These are phyloP conservation scores for Claviceps spartinae DNA, from an alignment of 2,329 filamentous ascomycete species.

Conservation along the genomic window DNA sequence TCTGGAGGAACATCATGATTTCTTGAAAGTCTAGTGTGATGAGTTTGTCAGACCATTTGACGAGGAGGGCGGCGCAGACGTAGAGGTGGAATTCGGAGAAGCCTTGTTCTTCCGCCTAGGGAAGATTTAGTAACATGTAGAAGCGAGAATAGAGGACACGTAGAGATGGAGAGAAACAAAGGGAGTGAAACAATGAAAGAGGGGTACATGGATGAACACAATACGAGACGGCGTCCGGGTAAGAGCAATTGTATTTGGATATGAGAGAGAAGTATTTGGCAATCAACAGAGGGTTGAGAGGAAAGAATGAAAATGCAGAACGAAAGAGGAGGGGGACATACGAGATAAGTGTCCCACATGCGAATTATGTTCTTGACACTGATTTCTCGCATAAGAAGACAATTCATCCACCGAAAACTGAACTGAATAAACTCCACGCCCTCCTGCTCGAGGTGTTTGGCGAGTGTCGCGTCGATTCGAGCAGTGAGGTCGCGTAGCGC, in stretches of 20 bases:
- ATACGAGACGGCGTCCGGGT: no score
- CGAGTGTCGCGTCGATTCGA: constrained; percentile 70
- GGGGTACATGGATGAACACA: background rate
- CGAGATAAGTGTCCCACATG: constrained; percentile 99
- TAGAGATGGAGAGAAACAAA: background rate
- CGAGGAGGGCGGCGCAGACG: constrained; percentile 91
- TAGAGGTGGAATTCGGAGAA: constrained; percentile 98
- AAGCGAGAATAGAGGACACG: no score
- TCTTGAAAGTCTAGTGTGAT: constrained; percentile 97
- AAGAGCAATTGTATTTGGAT: no score
- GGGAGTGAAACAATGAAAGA: background rate
- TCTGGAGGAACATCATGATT: constrained; percentile 98
- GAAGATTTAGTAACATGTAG: background rate
- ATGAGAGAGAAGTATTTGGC: no score
- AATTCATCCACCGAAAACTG: constrained; percentile 99
- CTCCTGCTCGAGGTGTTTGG: constrained; percentile 79
- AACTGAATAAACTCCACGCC: constrained; percentile 98
- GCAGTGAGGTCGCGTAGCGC: constrained; percentile 81
- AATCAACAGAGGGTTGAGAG: no score
- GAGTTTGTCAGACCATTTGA: constrained; percentile 94
- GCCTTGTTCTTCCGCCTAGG: constrained; percentile 88
- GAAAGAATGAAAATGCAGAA: no score
- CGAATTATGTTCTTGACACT: constrained; percentile 92
- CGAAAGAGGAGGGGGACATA: constrained; percentile 28
- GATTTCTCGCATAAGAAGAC: constrained; percentile 92